These are phyloP conservation scores for Phyllosticta ampelicida DNA, from an alignment of 2,329 filamentous ascomycete genomes.

Conservation along the genomic window DNA sequence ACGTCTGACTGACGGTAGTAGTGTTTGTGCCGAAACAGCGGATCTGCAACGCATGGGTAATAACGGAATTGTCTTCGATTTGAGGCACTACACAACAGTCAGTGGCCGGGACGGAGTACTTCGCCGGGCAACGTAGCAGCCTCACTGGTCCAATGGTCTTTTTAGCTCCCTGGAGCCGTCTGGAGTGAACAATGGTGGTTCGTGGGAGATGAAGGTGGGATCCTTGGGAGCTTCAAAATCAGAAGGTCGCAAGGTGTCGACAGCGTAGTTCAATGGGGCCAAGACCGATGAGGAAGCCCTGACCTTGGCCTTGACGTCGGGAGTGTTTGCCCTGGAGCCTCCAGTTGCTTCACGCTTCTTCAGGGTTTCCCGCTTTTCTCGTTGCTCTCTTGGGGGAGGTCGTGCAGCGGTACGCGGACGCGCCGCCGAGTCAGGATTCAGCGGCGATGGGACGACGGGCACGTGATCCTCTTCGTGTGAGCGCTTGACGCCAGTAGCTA, in stretches of 20 bases:
- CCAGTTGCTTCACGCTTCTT: constrained; percentile 42
- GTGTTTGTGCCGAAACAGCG: constrained; percentile 71
- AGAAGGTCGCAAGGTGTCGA: constrained; percentile 28
- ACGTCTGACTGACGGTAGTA: constrained; percentile 86
- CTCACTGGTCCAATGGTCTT: constrained; percentile 37
- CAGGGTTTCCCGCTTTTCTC: constrained; percentile 43
- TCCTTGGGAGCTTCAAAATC: constrained; percentile 42
- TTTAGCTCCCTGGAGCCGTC: constrained; percentile 33
- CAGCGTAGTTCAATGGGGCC: constrained; percentile 41
- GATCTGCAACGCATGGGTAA: constrained; percentile 81
- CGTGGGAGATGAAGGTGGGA: constrained; percentile 36
- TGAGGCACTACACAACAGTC: constrained; percentile 34
- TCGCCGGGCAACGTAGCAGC: neutral
- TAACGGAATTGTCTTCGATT: constrained; percentile 73
- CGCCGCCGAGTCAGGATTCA: constrained; percentile 47
- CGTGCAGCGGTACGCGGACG: constrained; percentile 32
- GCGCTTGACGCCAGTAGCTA: constrained; percentile 10
- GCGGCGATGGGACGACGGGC: constrained; percentile 60
- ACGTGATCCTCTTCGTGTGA: constrained; percentile 22
- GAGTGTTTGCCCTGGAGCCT: constrained; percentile 27
- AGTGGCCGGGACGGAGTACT: neutral
- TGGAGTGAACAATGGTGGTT: constrained; percentile 35
- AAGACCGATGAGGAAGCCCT: constrained; percentile 24
- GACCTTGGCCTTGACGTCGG: constrained; percentile 30
- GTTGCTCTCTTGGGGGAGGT: constrained; percentile 29